Conservation (phyloP, 106 monocot species). For the Narthecium ossifragum region DNA sequence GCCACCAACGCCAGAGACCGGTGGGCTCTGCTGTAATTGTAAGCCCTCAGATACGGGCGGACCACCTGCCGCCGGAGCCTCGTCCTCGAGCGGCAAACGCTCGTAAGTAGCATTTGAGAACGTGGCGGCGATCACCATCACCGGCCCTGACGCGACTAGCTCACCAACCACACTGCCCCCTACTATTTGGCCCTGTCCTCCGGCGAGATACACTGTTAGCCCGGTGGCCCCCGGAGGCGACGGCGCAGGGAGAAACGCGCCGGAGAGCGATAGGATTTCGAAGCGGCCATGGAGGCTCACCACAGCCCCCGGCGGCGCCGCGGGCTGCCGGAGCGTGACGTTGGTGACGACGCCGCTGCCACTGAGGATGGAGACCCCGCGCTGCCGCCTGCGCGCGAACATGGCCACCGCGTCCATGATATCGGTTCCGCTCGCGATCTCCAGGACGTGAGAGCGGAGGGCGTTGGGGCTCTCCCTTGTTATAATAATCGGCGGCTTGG, state of each 20-base stretch:
- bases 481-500: constrained; percentile 8
- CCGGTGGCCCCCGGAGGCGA: constrained; percentile 4
- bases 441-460: constrained; percentile 5
- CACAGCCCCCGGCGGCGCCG: constrained; percentile 4
- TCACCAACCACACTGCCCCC: constrained; percentile 10
- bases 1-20: not conserved
- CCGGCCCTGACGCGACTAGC: constrained; percentile 4
- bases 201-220: constrained; percentile 3
- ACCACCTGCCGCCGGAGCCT: not conserved
- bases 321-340: constrained; percentile 5
- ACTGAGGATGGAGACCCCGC: constrained; percentile 8
- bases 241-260: constrained; percentile 7
- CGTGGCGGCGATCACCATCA: constrained; percentile 9
- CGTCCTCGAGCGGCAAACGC: constrained; percentile 4
- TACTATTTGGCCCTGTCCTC: constrained; percentile 8
- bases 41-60: not conserved
- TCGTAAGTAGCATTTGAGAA: constrained; percentile 8
- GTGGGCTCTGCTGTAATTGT: not conserved
- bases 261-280: not conserved
- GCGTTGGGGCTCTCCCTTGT: not conserved
- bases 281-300: constrained; percentile 5
- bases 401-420: not conserved
- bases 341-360: constrained; percentile 5
- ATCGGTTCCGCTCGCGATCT: constrained; percentile 1
- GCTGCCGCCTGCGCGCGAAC: constrained; percentile 8